Percentiles rank a stretch among this genome's conserved stretches.
phyloP scores from a whole-genome alignment of 352 stramenopile genomes.

The Pythium phragmiticola region DNA sequence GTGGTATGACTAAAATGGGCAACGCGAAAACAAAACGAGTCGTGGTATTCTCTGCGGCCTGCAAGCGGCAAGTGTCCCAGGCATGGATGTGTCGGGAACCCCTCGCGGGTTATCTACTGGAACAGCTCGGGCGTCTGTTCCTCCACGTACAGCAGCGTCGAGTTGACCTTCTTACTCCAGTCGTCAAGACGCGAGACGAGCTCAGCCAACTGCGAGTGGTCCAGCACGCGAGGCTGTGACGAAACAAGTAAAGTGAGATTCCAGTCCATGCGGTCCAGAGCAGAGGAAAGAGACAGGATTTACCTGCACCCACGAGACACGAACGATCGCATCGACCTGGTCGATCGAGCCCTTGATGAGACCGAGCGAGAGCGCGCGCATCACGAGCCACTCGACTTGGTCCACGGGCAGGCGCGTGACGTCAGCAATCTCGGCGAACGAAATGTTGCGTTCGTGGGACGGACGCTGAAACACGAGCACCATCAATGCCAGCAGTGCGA shows the following conservation, averaged over 20 bases:
- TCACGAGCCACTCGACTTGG: constrained; percentile 98
- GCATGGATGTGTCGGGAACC: too few relatives aligned
- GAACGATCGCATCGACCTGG: constrained; percentile 92
- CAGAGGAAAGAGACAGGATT: background rate
- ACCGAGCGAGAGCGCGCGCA: constrained; percentile 95
- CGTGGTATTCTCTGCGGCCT: background rate
- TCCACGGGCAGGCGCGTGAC: constrained; percentile 77
- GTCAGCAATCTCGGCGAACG: constrained; percentile 94
- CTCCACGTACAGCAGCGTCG: constrained; percentile 81
- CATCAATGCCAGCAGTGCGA: constrained; percentile 96
- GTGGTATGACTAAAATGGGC: constrained; percentile 47
- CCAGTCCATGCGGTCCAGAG: too few relatives aligned
- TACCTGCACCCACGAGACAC: constrained; percentile 95
- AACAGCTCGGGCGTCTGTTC: constrained; percentile 87
- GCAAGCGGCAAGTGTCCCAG: background rate
- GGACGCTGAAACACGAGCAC: constrained; percentile 96
- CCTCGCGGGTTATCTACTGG: constrained; percentile 41
- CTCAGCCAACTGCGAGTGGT: constrained; percentile 78
- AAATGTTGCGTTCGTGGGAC: constrained; percentile 91
- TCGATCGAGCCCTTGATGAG: constrained; percentile 95
- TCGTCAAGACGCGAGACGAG: constrained; percentile 63
- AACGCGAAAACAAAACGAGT: background rate
- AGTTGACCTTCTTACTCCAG: constrained; percentile 85
- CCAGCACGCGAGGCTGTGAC: constrained; percentile 66
- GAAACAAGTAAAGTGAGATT: background rate